Evolutionary conservation across 495 filamentous ascomycete species (phyloP), one percentile per base, ranked within the genome.

Genomic region (Daldinia caldariorum): DNA sequence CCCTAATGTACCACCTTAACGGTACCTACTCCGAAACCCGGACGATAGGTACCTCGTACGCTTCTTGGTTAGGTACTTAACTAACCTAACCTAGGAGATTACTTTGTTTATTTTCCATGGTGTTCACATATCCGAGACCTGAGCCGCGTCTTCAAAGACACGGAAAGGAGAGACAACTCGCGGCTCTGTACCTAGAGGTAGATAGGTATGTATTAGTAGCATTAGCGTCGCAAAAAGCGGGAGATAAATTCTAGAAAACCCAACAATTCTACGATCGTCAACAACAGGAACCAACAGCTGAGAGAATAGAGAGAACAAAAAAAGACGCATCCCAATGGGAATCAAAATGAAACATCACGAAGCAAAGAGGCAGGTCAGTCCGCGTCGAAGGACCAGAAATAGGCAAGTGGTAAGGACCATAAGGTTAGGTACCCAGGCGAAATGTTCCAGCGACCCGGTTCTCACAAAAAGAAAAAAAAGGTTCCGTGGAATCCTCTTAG

Each of bases 361-460:
- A 9, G 18, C 2, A 22, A 9, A 47, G 20, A 2, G 43, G 43
- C 8, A 47, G 43, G 18, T 47, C 43, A 22, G 16, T 47, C 1
- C 6, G 18, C 9, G 5, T 20, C 13, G 0, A 29, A 34, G n/a
- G 9, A 14, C 6, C 8, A 1, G 20, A 57, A 57, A 39, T 5
- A 38, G 54, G 35, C 54, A 38, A 57, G 18, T 16, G 32, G 35
- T 37, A 22, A 22, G 35, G 26, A n/a, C n/a, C n/a, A n/a, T n/a
- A n/a, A n/a, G n/a, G n/a, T n/a, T n/a, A n/a, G n/a, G n/a, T n/a
- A n/a, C n/a, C n/a, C n/a, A n/a, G n/a, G n/a, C n/a, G n/a, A n/a
- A n/a, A n/a, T 26, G 26, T 66, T 32, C 63, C 63, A 58, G 55
- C 55, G 35, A 66, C 63, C 63, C 39, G 63, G 63, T 58, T 53